Evolutionary conservation across 441 rosid species (phyloP).

Genomic region (Viola pubescens): DNA sequence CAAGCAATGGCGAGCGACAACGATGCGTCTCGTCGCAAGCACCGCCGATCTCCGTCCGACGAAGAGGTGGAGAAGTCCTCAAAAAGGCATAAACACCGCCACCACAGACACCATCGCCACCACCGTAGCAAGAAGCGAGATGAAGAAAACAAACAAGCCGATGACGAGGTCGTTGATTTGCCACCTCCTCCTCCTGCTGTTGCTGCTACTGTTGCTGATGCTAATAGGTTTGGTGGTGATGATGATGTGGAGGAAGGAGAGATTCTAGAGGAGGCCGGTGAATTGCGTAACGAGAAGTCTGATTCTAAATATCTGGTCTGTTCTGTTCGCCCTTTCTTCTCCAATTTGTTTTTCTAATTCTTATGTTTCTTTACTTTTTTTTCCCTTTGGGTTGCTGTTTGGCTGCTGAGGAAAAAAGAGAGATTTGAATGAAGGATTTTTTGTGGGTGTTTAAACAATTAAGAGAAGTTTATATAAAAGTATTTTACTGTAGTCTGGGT

Average conservation of each 20-base stretch:
- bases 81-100: conserved; percentile 82
- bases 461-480: background rate
- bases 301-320: conserved; percentile 57
- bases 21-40: conserved; percentile 68
- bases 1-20: conserved; percentile 53
- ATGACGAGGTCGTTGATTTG: conserved; percentile 19
- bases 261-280: conserved; percentile 73
- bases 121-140: conserved; percentile 58
- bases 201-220: conserved; percentile 6
- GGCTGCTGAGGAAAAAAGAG: conserved; percentile 24
- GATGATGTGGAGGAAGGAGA: conserved; percentile 97
- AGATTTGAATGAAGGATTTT: background rate
- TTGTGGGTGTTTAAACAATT: background rate
- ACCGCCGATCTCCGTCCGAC: conserved; percentile 47
- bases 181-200: conserved; percentile 19
- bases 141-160: conserved; percentile 32
- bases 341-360: background rate
- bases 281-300: conserved; percentile 21
- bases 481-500: background rate
- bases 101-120: conserved; percentile 52
- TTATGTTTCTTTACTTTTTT: background rate
- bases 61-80: conserved; percentile 57
- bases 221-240: conserved; percentile 23
- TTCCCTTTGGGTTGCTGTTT: conserved; percentile 18
- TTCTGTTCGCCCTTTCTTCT: conserved; percentile 32